Percentiles rank a stretch among this genome's conserved stretches.
Conservation (phyloP, 805 yeast species). For the Candida nonsorbophila region DNA sequence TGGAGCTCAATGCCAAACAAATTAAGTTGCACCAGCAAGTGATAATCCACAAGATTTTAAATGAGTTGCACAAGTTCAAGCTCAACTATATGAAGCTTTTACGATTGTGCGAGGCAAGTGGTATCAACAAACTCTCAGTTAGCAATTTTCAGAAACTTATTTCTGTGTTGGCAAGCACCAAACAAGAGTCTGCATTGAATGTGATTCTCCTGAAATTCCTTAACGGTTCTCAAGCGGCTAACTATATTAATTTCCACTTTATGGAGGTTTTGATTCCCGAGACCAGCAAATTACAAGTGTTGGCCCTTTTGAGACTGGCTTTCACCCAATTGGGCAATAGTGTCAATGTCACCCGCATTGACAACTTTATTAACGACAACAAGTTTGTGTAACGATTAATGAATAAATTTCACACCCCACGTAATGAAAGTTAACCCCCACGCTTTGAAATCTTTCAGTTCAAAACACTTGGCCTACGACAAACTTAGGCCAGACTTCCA, state of each 20-base stretch:
- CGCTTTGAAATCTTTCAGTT: constrained; percentile 45
- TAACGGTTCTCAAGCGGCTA: constrained; percentile 9
- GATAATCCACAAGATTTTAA: constrained; percentile 3
- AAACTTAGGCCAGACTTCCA: constrained; percentile 47
- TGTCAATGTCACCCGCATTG: constrained; percentile 11
- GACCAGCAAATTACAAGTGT: constrained; percentile 14
- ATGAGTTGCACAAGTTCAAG: constrained; percentile 1
- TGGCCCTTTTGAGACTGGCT: constrained; percentile 17
- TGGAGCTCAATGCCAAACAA: constrained; percentile 1
- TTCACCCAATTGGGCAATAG: constrained; percentile 19
- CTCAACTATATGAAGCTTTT: constrained; percentile 5
- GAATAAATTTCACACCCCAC: constrained; percentile 2
- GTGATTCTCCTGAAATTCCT: constrained; percentile 22
- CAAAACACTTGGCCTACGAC: constrained; percentile 50
- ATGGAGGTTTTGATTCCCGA: constrained; percentile 17
- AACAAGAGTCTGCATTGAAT: constrained; percentile 17
- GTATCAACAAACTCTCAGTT: constrained; percentile 13
- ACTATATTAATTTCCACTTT: constrained; percentile 25
- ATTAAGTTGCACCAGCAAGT: constrained; percentile 7
- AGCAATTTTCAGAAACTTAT: constrained; percentile 19
- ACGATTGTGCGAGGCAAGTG: constrained; percentile 17
- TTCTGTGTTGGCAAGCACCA: constrained; percentile 17
- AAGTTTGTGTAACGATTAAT: constrained; percentile 5
- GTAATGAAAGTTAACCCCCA: constrained; percentile 18
- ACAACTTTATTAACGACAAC: neutral